Conservation (phyloP, 305 asterid genomes). For the Caryopteris hybrid region DNA sequence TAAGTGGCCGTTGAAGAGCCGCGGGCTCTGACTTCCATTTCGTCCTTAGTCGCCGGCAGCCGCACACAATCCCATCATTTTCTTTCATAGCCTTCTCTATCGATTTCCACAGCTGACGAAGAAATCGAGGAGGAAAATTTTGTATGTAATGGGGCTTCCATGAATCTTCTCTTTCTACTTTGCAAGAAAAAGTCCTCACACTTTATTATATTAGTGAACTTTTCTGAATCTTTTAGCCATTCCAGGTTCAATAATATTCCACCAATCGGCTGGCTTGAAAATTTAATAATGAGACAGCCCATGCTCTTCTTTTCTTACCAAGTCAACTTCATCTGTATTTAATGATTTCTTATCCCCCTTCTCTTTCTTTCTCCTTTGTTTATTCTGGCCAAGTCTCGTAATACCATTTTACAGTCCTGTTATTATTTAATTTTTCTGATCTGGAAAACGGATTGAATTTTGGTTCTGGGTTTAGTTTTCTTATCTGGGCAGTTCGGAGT, state of each 20-base stretch:
- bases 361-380: neutral
- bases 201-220: neutral
- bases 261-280: constrained; percentile 6
- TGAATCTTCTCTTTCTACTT: neutral
- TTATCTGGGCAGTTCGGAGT: too few relatives aligned
- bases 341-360: neutral
- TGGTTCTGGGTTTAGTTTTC: neutral
- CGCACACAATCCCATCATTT: neutral
- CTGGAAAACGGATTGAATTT: neutral
- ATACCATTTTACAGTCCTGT: neutral
- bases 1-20: neutral
- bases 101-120: neutral
- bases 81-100: neutral
- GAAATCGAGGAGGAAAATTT: neutral
- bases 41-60: neutral
- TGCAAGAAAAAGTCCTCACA: neutral
- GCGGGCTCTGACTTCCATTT: neutral
- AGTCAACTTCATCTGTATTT: constrained; percentile 12
- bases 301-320: neutral
- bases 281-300: neutral
- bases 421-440: too few relatives aligned
- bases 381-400: neutral
- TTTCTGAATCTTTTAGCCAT: neutral
- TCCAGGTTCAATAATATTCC: constrained; percentile 21
- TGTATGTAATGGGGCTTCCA: neutral